These are phyloP conservation scores for Erodium maritimum DNA, from an alignment of 345 rosid genomes.

Conservation along the genomic window DNA sequence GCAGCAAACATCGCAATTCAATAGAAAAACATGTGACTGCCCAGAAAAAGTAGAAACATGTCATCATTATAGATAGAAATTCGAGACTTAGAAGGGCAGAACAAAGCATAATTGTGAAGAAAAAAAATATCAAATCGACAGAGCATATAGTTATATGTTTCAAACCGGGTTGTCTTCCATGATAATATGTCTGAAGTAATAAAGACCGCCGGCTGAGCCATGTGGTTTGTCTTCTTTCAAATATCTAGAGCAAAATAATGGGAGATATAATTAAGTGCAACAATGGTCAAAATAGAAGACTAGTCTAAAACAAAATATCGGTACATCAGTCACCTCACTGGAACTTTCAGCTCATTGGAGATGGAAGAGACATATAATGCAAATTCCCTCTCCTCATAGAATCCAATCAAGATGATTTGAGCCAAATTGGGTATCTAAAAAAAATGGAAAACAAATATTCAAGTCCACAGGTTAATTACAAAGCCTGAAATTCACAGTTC, in stretches of 20 bases:
- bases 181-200: constrained; percentile 49
- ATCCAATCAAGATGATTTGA: constrained; percentile 59
- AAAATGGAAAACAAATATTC: constrained; percentile 3
- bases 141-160: not conserved
- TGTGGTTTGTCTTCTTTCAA: constrained; percentile 75
- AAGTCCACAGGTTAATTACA: not conserved
- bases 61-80: not conserved
- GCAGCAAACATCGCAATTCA: constrained; percentile 86
- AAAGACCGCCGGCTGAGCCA: constrained; percentile 87
- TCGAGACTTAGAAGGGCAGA: not conserved
- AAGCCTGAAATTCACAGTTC: not conserved
- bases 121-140: not conserved
- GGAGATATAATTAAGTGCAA: constrained; percentile 2
- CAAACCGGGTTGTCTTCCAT: constrained; percentile 76
- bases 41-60: constrained; percentile 4
- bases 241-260: constrained; percentile 26
- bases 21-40: constrained; percentile 64
- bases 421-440: constrained; percentile 60
- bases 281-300: not conserved
- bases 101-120: no score
- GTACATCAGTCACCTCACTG: constrained; percentile 47
- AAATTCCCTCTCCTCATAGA: constrained; percentile 74
- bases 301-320: not conserved
- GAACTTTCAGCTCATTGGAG: constrained; percentile 63
- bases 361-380: constrained; percentile 64